These are phyloP conservation scores for Venturia aucupariae DNA, from an alignment of 2,329 filamentous ascomycete species.

Conservation along the genomic window DNA sequence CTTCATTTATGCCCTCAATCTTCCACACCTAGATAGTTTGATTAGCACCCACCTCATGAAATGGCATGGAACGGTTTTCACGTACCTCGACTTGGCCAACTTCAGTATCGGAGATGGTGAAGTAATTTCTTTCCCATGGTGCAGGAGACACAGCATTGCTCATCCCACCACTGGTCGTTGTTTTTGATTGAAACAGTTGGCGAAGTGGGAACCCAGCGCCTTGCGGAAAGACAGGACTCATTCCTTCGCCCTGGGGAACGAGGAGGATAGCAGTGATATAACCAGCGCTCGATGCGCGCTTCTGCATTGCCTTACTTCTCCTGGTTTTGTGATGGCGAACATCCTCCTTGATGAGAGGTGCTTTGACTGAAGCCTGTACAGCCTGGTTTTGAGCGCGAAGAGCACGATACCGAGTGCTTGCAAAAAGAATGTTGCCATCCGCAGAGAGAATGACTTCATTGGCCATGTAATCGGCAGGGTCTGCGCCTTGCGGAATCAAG, in stretches of 20 bases:
- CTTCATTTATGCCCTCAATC: background rate
- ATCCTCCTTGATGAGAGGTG: background rate
- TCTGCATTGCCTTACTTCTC: background rate
- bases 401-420: constrained; percentile 3
- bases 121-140: constrained; percentile 77
- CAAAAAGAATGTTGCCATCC: constrained; percentile 6
- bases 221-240: background rate
- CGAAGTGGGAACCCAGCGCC: constrained; percentile 9
- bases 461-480: constrained; percentile 9
- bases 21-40: constrained; percentile 11
- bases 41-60: background rate
- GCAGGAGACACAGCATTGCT: constrained; percentile 78
- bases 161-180: constrained; percentile 78
- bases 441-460: constrained; percentile 5
- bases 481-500: background rate
- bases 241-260: background rate
- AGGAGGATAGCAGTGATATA: constrained; percentile 12
- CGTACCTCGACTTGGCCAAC: constrained; percentile 73
- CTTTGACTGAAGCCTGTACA: background rate
- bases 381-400: background rate
- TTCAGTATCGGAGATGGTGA: constrained; percentile 84
- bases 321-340: background rate
- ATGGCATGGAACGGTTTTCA: background rate
- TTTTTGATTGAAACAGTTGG: constrained; percentile 27
- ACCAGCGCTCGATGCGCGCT: background rate